Evolutionary conservation across 139 green algal genomes (phyloP), one percentile per base, ranked within the genome.

Genomic region (Chlamydomonas incerta): DNA sequence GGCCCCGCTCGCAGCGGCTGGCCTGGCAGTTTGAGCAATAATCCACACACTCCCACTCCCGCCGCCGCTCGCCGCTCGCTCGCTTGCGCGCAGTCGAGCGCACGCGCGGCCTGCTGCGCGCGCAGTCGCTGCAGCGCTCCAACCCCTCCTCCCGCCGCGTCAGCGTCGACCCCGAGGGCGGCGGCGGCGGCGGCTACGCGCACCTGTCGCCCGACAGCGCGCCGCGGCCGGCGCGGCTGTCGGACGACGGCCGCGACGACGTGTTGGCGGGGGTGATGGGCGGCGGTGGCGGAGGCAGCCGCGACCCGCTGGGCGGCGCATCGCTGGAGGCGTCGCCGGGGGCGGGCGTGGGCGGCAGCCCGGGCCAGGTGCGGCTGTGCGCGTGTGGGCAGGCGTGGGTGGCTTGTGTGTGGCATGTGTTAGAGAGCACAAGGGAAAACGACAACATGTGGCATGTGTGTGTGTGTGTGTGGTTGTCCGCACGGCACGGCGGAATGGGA

Each of bases 331-430:
- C 9, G 55, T 60, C 55, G 11, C 6, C 55, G 55, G 55, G 11
- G 2, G 55, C 20, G 18, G 55, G 55, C 74, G 55, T 21, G n/a
- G 34, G 74, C 55, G 77, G 65, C 70, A 84, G 77, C 46, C 77
- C 77, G 20, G 47, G 46, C 4, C 77, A 84, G 77, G 77, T 74
- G 63, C n/a, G n/a, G n/a, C n/a, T n/a, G n/a, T n/a, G n/a, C n/a
- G n/a, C n/a, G n/a, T n/a, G n/a, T n/a, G n/a, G n/a, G n/a, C n/a
- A n/a, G n/a, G n/a, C n/a, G n/a, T n/a, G n/a, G n/a, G n/a, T n/a
- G n/a, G n/a, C n/a, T n/a, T n/a, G n/a, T n/a, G n/a, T n/a, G n/a
- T n/a, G n/a, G n/a, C n/a, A n/a, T n/a, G n/a, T n/a, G n/a, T n/a
- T n/a, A n/a, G n/a, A n/a, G n/a, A n/a, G n/a, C n/a, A n/a, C n/a